Conservation (phyloP, 1,284 basidiomycete genomes). For the Ustilago cynodontis region DNA sequence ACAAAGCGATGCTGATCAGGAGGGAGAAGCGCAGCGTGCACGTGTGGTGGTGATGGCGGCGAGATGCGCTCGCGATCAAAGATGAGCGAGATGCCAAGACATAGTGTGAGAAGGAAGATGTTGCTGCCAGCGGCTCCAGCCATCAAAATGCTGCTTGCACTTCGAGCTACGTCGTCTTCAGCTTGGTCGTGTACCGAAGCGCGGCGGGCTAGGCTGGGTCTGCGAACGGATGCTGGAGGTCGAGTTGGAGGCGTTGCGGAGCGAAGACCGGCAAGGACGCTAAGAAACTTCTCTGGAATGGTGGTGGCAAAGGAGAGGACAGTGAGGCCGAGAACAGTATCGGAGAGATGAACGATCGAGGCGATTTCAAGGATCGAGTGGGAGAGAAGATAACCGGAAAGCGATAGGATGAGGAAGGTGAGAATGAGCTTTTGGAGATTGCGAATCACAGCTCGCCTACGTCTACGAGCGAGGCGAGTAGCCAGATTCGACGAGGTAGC, state of each 20-base stretch:
- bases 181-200: constrained; percentile 30
- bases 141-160: constrained; percentile 64
- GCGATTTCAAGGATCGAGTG: constrained; percentile 62
- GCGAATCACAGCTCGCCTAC: constrained; percentile 24
- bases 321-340: constrained; percentile 64
- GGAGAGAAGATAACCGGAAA: constrained; percentile 66
- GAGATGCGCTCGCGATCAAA: constrained; percentile 21
- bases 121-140: constrained; percentile 69
- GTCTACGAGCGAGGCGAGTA: constrained; percentile 23
- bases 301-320: constrained; percentile 68
- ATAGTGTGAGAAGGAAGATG: constrained; percentile 68
- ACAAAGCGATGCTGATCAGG: constrained; percentile 16
- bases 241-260: constrained; percentile 7
- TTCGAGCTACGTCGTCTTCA: constrained; percentile 43
- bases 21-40: not conserved
- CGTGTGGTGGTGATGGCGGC: not conserved
- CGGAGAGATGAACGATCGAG: constrained; percentile 54
- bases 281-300: constrained; percentile 68
- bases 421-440: constrained; percentile 36
- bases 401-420: constrained; percentile 53
- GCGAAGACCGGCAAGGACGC: constrained; percentile 55
- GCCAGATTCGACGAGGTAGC: constrained; percentile 39
- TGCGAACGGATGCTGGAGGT: constrained; percentile 17
- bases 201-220: constrained; percentile 31
- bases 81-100: constrained; percentile 65